Conservation (phyloP, 23 red algal genomes). For the Gracilaria domingensis region DNA sequence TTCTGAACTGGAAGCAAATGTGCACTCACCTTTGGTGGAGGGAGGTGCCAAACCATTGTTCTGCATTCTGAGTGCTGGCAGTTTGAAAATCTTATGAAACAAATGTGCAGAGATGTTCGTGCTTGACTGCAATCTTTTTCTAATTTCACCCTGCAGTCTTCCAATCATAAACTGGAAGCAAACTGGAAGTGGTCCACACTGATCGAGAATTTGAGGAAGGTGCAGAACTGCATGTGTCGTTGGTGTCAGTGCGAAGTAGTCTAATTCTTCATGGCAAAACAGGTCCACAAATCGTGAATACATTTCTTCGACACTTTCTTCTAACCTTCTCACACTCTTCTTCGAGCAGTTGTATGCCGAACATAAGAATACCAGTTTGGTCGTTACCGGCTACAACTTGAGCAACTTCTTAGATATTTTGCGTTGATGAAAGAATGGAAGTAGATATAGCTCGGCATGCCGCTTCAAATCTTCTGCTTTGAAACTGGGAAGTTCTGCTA, state of each 20-base stretch:
- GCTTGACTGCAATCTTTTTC: not conserved
- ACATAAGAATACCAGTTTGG: not conserved
- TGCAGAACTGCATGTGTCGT: no score
- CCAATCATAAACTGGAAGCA: not conserved
- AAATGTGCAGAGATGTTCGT: not conserved
- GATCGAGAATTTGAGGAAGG: not conserved
- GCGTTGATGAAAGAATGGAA: not conserved
- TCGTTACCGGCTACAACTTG: not conserved
- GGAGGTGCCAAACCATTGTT: no score
- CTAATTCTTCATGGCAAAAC: not conserved
- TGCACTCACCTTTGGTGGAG: not conserved
- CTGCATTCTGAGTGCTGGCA: not conserved
- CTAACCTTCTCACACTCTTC: not conserved
- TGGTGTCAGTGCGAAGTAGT: slow-evolving; percentile 1
- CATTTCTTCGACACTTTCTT: not conserved
- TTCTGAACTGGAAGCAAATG: not conserved
- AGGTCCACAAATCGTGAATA: not conserved
- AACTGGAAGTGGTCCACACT: slow-evolving; percentile 15
- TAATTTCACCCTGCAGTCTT: not conserved
- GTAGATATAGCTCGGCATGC: not conserved
- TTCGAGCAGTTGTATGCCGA: not conserved
- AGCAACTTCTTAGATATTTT: not conserved
- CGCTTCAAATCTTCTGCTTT: slow-evolving; percentile 26
- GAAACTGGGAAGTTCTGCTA: not conserved
- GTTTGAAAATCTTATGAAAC: slow-evolving; percentile 19